phyloP scores from a whole-genome alignment of 768 basidiomycete species.

The Melanogaster broomeanus region DNA sequence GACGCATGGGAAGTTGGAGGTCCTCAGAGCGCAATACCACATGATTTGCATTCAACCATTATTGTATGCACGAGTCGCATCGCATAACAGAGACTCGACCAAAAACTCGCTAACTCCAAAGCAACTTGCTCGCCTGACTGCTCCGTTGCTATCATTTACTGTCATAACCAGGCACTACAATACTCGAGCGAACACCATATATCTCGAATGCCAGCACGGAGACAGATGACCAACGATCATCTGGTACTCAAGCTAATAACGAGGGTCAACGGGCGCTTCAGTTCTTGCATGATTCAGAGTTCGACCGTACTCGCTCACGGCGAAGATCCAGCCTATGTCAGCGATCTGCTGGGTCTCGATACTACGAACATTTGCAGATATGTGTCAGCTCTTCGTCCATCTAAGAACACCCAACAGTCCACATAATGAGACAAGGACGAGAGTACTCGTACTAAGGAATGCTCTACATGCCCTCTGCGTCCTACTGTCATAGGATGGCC shows the following conservation, averaged over 20 bases:
- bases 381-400: constrained; percentile 20
- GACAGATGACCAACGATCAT: too few species aligned
- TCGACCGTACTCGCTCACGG: too few species aligned
- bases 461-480: constrained; percentile 14
- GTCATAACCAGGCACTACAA: too few species aligned
- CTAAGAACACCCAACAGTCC: constrained; percentile 18
- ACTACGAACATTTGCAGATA: neutral
- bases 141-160: too few species aligned
- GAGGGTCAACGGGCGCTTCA: too few species aligned
- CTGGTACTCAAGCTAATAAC: too few species aligned
- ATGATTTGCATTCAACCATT: constrained; percentile 16
- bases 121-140: neutral
- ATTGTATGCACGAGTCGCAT: constrained; percentile 18
- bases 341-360: too few species aligned
- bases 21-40: constrained; percentile 6
- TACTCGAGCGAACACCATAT: too few species aligned
- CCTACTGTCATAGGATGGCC: constrained; percentile 6
- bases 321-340: too few species aligned
- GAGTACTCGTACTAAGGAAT: constrained; percentile 19
- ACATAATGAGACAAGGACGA: constrained; percentile 22
- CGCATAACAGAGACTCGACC: constrained; percentile 14
- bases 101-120: neutral
- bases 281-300: too few species aligned
- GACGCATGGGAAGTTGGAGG: constrained; percentile 3
- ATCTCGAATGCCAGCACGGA: too few species aligned